These are phyloP conservation scores for Pestalotiopsis sp. DNA, from an alignment of 2,329 filamentous ascomycete genomes.

Conservation along the genomic window DNA sequence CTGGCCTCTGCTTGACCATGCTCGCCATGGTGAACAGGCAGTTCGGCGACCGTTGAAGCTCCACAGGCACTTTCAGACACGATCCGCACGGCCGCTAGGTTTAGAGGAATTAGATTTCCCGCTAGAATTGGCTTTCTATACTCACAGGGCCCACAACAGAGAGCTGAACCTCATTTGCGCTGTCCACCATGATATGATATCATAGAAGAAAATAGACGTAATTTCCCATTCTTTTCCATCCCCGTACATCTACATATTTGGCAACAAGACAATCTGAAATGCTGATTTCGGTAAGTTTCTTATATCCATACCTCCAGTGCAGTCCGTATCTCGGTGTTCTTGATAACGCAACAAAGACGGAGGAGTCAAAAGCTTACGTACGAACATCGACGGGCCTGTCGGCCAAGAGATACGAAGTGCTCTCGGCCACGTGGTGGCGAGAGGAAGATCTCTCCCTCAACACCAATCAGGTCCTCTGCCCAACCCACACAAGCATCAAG, in stretches of 20 bases:
- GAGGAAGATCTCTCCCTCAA: neutral
- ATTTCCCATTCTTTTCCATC: too few relatives aligned
- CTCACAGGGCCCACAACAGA: neutral
- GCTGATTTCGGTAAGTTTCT: too few relatives aligned
- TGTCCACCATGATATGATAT: too few relatives aligned
- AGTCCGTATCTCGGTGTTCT: too few relatives aligned
- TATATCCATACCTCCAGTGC: too few relatives aligned
- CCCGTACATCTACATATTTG: too few relatives aligned
- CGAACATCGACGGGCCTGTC: neutral
- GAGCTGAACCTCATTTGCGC: too few relatives aligned
- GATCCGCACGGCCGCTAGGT: neutral
- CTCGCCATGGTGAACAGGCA: neutral
- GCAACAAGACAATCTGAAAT: too few relatives aligned
- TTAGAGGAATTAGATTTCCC: neutral
- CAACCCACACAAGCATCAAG: neutral
- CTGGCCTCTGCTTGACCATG: neutral
- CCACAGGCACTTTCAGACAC: neutral
- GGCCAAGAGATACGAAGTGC: neutral
- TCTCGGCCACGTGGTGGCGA: neutral
- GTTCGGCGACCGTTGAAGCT: neutral
- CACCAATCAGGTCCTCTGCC: neutral
- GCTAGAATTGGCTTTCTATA: neutral
- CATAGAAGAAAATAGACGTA: too few relatives aligned
- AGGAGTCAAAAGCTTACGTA: neutral
- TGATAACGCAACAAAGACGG: neutral